Base-by-base conservation (phyloP, 2,329 filamentous ascomycete species). In the Sclerotinia nivalis region DNA sequence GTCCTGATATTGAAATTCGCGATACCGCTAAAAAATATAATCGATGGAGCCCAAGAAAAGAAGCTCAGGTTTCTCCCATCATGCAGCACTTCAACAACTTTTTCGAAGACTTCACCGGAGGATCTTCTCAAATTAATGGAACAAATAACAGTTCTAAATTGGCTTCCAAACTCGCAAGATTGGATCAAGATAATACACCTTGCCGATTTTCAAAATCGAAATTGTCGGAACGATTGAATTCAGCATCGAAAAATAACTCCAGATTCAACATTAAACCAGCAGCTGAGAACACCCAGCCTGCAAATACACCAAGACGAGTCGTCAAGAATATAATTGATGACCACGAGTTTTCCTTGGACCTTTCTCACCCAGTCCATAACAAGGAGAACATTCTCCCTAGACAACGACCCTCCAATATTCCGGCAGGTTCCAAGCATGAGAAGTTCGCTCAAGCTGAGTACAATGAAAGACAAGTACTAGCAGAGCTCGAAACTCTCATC, bases 61-160 rank as follows among this genome's bases (percentile, higher is more conserved):
- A 73, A 49, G 31, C 72, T 10, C 80, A 83, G 45, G 82, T 80
- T 70, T 79, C 78, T 45, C 81, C 85, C 66, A 77, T 76, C 62
- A 76, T 74, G 4, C 84, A 83, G 13, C 82, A 81, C 18, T 77
- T 84, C 52, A 80, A 81, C 59, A 78, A 78, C 66, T 81, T 81
- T 28, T 83, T 85, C 71, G 83, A 83, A 43, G 80, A 84, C 55
- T 84, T 85, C 72, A 82, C 83, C 6, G 78, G 80, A 69, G 79
- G 79, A 56, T 79, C 78, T 49, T 79, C 71, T 28, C 61, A 52
- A 64, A 52, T 52, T 28, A 64, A 64, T 52, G 61, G 61, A 64
- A 40, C 61, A 12, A 64, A 64, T 52, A 52, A 43, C 15, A 64
- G 31, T 64, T 40, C 61, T 40, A 64, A 50, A 52, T 64, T 64